Evolutionary conservation across 129 eudicot species (phyloP), one percentile per base, ranked within the genome.

Genomic region (Flaveria sonorensis): DNA sequence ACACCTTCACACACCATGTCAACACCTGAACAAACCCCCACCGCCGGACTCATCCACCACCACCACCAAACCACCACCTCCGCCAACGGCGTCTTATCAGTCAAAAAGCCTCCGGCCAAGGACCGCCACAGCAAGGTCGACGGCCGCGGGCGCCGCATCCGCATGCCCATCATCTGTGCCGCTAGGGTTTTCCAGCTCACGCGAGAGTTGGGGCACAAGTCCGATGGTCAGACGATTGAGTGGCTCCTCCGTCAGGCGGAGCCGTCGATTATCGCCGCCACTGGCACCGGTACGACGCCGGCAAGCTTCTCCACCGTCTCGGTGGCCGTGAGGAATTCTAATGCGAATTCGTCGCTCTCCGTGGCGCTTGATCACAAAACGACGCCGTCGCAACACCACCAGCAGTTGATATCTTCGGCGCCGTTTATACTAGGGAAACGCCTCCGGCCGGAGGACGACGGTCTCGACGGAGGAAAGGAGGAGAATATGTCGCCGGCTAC

Each of bases 121-220:
- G 98, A 94, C 87, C 91, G 98, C 7, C 98, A 94, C 79, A 94
- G 98, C 89, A 94, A 94, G 66, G 98, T 94, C 20, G 98, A 94
- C 80, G 98, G 98, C 10, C 86, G 98, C 0, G 98, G 98, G 10
- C 85, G 98, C 0, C 92, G 98, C 24, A 94, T 94, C 16, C 91
- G 98, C 64, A 94, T 94, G 98, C 98, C 98, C 1, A 94, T 94
- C 70, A 89, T 94, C 55, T 94, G 98, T 68, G 98, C 98, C 36
- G 98, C 98, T 7, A 81, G 98, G 71, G 98, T 94, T 3, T 94
- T 94, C 79, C 97, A 94, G 83, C 90, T 91, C 14, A 93, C 98
- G 3, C 89, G 96, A 1, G 96, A 90, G 73, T 81, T 93, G 0
- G 98, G 98, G 13, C 97, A 91, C 70, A 94, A 91, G 88, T 94